Evolutionary conservation across 2,329 filamentous ascomycete genomes (phyloP), one percentile per base, ranked within the genome.

Genomic region (Cordyceps cateniannulata): DNA sequence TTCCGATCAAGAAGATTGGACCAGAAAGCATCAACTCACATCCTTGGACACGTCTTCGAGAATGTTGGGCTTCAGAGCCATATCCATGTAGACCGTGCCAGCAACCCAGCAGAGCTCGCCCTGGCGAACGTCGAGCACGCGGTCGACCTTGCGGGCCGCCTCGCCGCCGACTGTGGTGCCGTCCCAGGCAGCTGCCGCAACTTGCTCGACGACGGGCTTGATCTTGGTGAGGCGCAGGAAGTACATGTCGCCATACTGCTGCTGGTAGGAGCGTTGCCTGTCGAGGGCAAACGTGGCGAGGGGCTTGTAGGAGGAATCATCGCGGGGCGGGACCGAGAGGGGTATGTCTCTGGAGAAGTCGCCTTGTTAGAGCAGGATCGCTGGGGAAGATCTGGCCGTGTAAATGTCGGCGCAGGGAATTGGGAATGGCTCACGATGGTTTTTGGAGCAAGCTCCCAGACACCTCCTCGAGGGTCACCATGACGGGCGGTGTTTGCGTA

Each of bases 171-270:
- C 86, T 70, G 88, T 83, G 59, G 91, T 88, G 56, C 85, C 88
- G 51, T 85, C 81, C 91, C 95, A 99, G 7, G 88, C 85, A 38
- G 87, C 85, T 18, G 77, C 75, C 0, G 93, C 93, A 55, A 90
- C 81, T 64, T 83, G 75, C 67, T 96, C 90, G 0, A 96, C 89
- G 0, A 85, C 82, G 10, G 92, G 90, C 75, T 93, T 97, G 72
- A 99, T 85, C 75, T 90, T 89, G 42, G 91, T 86, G 25, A 99
- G 82, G 14, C 95, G 89, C 67, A 97, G 73, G 72, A 97, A 99
- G 81, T 99, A 99, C 85, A 98, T 93, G 75, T 99, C 95, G 64
- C 89, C 91, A 82, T 90, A 99, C 76, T 99, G 95, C 73, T 98
- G 95, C 72, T 93, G 82, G 73, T 98, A 99, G 59, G 92, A 88